phyloP scores from a whole-genome alignment of 1,284 basidiomycete genomes.

The Leccinum angustisporum region DNA sequence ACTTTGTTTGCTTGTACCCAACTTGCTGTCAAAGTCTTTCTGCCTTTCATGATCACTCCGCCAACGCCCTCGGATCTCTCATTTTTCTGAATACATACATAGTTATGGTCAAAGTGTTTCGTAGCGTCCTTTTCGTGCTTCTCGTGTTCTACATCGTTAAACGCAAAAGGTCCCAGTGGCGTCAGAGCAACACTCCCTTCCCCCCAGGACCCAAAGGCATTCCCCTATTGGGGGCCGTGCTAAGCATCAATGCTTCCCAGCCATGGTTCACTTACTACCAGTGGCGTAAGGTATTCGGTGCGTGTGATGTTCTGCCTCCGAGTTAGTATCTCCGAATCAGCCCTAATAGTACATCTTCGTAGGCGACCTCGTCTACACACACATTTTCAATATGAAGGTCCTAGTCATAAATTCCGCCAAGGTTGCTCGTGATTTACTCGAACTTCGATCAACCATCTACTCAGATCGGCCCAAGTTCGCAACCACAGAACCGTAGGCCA shows the following conservation, averaged over 20 bases:
- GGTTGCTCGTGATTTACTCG: conserved; percentile 25
- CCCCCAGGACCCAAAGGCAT: conserved; percentile 29
- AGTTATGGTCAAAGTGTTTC: conserved; percentile 11
- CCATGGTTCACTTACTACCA: conserved; percentile 30
- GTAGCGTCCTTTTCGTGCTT: conserved; percentile 15
- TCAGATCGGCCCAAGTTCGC: conserved; percentile 28
- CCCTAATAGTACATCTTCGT: conserved; percentile 1
- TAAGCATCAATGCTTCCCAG: conserved; percentile 22
- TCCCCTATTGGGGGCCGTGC: conserved; percentile 24
- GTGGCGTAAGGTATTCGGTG: conserved; percentile 29
- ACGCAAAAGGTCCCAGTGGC: neutral
- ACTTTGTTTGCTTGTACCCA: neutral
- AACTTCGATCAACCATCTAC: conserved; percentile 27
- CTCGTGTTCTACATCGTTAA: conserved; percentile 15
- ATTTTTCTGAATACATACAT: neutral
- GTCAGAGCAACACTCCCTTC: conserved; percentile 5
- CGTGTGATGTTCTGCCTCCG: neutral
- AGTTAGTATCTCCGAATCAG: neutral
- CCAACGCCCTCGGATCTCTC: neutral
- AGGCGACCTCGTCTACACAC: conserved; percentile 27
- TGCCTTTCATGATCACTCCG: neutral
- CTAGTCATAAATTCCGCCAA: conserved; percentile 28
- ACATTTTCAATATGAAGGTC: conserved; percentile 25
- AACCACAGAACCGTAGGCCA: conserved; percentile 20
- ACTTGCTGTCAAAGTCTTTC: neutral